A percentile compares a stretch with the other conserved stretches of the same genome.
phyloP scores from a whole-genome alignment of 768 basidiomycete species.

The Leucocoprinus birnbaumii region DNA sequence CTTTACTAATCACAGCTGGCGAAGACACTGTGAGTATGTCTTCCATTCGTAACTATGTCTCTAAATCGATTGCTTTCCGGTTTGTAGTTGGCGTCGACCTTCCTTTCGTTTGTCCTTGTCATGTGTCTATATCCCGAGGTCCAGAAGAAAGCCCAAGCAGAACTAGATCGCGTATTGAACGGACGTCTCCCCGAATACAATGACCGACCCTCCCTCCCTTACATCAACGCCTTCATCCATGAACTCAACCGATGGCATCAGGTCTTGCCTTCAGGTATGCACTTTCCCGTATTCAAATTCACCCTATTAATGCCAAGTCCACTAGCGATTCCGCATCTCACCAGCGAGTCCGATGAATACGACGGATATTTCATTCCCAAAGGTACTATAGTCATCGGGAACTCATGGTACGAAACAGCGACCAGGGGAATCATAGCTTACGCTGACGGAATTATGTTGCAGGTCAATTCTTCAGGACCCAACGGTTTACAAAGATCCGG shows the following conservation, averaged over 20 bases:
- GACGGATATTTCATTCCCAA: slow-evolving; percentile 29
- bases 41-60: too few species aligned
- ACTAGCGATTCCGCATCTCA: neutral
- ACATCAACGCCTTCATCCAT: slow-evolving; percentile 30
- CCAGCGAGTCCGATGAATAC: slow-evolving; percentile 13
- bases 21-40: slow-evolving; percentile 27
- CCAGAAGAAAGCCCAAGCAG: slow-evolving; percentile 30
- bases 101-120: slow-evolving; percentile 30
- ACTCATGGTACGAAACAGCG: slow-evolving; percentile 20
- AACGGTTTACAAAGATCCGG: slow-evolving; percentile 19
- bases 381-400: slow-evolving; percentile 29
- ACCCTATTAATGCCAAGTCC: slow-evolving; percentile 2
- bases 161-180: slow-evolving; percentile 34
- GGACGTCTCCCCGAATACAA: slow-evolving; percentile 30
- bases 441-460: neutral
- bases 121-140: slow-evolving; percentile 33
- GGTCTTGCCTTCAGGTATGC: slow-evolving; percentile 29
- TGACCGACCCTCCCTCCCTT: slow-evolving; percentile 29
- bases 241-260: slow-evolving; percentile 33
- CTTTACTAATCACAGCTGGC: slow-evolving; percentile 17
- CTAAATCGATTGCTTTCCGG: too few species aligned
- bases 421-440: too few species aligned
- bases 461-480: slow-evolving; percentile 26
- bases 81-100: slow-evolving; percentile 26
- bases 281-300: slow-evolving; percentile 14